Evolutionary conservation across 306 rosid genomes (phyloP), one percentile per base, ranked within the genome.

Genomic region (Quercus rubra): DNA sequence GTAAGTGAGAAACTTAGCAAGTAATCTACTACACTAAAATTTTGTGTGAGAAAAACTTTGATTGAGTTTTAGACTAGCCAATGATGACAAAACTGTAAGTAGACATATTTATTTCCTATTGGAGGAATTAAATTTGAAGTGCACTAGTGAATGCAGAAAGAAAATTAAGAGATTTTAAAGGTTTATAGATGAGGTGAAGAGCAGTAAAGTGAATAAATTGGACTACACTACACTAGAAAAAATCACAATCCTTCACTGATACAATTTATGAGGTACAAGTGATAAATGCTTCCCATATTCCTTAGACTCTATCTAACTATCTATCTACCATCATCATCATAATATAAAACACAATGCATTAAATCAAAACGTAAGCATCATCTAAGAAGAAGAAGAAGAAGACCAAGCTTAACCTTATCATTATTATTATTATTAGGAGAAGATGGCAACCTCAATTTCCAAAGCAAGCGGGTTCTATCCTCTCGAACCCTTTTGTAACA

Each of bases 401-500:
- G 13, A 25, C 21, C 71, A 41, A 41, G 3, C 11, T 41, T 66
- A 13, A 89, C 93, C 91, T 88, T 67, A 27, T 23, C 23, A 23
- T 85, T 86, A 61, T 70, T 64, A 21, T 75, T 55, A 78, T 58
- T 70, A 46, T 73, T 58, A 79, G 49, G 74, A 79, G 84, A 71
- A 33, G 72, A 18, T 31, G 89, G 80, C 70, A 75, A 43, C 74
- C 98, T 84, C 78, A 87, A 73, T 80, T 92, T 90, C 97, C 98
- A 92, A 59, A 94, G 92, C 78, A 94, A 80, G 58, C 89, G 96
- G 41, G 58, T 87, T 83, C 98, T 77, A 55, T 91, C 94, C 28
- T 92, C 86, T 89, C 90, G 85, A 12, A 88, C 94, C 80, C 97
- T 85, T 76, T 85, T 83, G 89, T 69, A 89, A 83, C 98, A 94